These are phyloP conservation scores for Lactarius indigo DNA, from an alignment of 768 basidiomycete genomes.

Conservation along the genomic window DNA sequence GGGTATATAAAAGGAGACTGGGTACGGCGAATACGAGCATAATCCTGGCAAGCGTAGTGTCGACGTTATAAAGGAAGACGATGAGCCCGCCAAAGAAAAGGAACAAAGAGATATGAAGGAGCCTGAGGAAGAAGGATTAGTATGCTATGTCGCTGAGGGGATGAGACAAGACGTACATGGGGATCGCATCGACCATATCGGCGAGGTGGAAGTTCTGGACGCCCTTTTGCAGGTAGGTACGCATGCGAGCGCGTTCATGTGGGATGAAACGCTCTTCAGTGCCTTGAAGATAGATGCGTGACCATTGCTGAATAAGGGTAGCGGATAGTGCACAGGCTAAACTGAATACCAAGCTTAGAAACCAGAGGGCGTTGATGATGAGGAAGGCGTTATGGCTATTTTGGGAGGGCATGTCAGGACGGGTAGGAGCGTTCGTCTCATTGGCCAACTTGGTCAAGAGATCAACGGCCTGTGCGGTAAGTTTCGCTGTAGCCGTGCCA, in stretches of 20 bases:
- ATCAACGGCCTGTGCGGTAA: neutral
- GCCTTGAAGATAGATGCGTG: conserved; percentile 21
- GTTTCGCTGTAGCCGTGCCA: neutral
- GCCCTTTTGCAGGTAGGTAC: conserved; percentile 17
- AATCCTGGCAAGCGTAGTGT: conserved; percentile 3
- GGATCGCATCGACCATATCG: conserved; percentile 13
- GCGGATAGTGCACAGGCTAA: conserved; percentile 20
- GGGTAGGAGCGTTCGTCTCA: neutral
- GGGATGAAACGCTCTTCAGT: conserved; percentile 9
- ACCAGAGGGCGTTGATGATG: conserved; percentile 24
- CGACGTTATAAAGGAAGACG: conserved; percentile 10
- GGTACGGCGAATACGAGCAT: conserved; percentile 1
- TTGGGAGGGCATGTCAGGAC: neutral
- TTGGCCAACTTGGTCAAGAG: neutral
- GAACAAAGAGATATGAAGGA: conserved; percentile 17
- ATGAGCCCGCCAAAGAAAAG: conserved; percentile 18
- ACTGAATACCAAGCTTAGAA: conserved; percentile 21
- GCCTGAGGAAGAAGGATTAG: neutral
- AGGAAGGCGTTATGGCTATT: conserved; percentile 2
- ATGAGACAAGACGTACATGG: conserved; percentile 1
- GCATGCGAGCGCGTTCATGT: conserved; percentile 17
- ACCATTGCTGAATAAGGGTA: conserved; percentile 25
- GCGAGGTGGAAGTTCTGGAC: conserved; percentile 16
- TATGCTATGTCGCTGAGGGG: neutral
- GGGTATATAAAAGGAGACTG: neutral